Base-by-base conservation (phyloP, 257 asterid genomes). In the Solanum acaule region DNA sequence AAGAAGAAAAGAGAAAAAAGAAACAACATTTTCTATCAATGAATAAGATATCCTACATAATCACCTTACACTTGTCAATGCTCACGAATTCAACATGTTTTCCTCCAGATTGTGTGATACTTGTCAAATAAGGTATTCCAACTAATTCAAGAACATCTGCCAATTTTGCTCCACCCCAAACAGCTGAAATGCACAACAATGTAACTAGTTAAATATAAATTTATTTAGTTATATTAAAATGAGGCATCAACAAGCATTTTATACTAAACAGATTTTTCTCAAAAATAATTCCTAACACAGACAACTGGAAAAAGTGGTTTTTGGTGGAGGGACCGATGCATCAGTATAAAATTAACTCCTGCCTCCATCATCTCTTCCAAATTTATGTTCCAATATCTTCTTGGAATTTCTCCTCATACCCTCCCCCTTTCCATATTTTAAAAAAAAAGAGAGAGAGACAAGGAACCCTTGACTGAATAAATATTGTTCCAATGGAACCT, bases 61-160 rank as follows among this genome's bases (percentile, higher is more conserved):
- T 90, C 90, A 96, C 99, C 99, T 97, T 97, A 93, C 99, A 97
- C 94, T 92, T 95, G 90, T 97, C 99, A 87, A 97, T 91, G 98
- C 99, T 97, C 83, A 96, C 98, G 85, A 97, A 97, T 87, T 97
- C 99, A 37, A 95, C 96, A 90, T 97, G 99, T 77, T 93, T 96
- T 88, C 96, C 98, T 89, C 99, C 98, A 34, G 93, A 92, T 84
- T 93, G 90, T 23, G 98, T 94, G 71, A 70, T 86, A 85, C 84
- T 90, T 6, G 98, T 91, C 92, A 92, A 90, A 91, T 94, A 94
- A 3, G 95, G 95, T 88, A 97, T 93, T 87, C 99, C 98, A 86
- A 92, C 89, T 87, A 95, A 94, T 90, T 94, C 95, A 27, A 97
- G 98, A 88, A 96, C 99, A 92, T 97, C 99, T 20, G 98, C 94